phyloP scores from a whole-genome alignment of 1,284 basidiomycete genomes.

The Leccinum fuscescens region DNA sequence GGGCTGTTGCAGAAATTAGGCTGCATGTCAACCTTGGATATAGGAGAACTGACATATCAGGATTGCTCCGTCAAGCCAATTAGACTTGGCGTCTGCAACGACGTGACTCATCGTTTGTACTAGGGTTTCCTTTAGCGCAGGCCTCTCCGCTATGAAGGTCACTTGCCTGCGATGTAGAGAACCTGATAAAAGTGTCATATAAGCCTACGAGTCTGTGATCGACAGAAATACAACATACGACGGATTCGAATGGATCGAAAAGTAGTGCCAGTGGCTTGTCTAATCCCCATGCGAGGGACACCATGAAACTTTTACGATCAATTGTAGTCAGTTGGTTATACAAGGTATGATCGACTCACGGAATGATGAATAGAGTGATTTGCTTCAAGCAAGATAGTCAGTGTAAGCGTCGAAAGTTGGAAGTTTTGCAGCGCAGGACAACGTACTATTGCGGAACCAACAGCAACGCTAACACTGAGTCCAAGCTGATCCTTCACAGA shows the following conservation, averaged over 20 bases:
- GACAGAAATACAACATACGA: constrained; percentile 40
- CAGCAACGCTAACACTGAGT: constrained; percentile 76
- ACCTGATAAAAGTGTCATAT: constrained; percentile 32
- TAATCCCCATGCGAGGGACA: constrained; percentile 66
- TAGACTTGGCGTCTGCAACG: constrained; percentile 81
- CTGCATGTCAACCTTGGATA: not conserved
- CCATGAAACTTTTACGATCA: constrained; percentile 48
- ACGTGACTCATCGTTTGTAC: constrained; percentile 82
- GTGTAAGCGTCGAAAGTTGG: not conserved
- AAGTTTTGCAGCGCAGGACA: not conserved
- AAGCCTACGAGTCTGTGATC: constrained; percentile 4
- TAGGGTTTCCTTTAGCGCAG: constrained; percentile 12
- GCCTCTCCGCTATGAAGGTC: not conserved
- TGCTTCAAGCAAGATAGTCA: constrained; percentile 48
- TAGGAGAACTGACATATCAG: constrained; percentile 53
- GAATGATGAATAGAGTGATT: constrained; percentile 71
- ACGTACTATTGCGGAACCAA: constrained; percentile 86
- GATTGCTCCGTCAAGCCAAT: constrained; percentile 78
- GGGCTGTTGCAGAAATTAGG: constrained; percentile 22
- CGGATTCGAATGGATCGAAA: constrained; percentile 81
- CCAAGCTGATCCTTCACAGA: constrained; percentile 81
- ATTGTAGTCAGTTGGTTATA: not conserved
- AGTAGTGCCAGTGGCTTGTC: constrained; percentile 69
- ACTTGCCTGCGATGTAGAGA: constrained; percentile 36
- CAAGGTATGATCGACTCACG: constrained; percentile 19